Conservation (phyloP, 148 eudicot genomes). For the Chenopodium quinoa region DNA sequence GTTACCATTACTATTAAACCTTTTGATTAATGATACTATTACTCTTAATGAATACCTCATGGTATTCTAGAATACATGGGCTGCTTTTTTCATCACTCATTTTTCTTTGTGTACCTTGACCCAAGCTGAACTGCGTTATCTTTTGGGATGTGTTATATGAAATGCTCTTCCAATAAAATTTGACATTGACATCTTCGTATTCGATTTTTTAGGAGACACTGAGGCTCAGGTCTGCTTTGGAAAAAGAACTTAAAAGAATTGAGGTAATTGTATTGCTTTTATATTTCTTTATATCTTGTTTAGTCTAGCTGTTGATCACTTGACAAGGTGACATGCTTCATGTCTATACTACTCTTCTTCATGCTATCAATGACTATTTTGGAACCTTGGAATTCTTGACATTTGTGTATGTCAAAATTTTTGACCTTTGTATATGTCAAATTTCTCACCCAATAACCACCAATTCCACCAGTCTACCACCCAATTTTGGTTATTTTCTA, state of each 20-base stretch:
- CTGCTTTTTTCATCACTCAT: background rate
- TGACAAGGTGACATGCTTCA: background rate
- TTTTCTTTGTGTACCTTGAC: background rate
- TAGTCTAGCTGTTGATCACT: background rate
- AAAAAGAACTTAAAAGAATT: constrained; percentile 60
- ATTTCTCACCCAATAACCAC: too few relatives aligned
- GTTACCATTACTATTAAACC: background rate
- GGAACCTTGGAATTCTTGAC: background rate
- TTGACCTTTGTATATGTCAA: too few relatives aligned
- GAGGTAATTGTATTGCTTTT: constrained; percentile 54
- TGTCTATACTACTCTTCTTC: background rate
- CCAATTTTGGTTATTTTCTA: background rate
- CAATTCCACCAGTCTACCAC: background rate
- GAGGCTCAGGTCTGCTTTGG: constrained; percentile 65
- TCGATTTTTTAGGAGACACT: constrained; percentile 63
- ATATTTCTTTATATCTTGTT: background rate
- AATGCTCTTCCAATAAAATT: background rate
- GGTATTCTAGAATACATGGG: background rate
- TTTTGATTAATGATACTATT: background rate
- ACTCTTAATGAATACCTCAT: too few relatives aligned
- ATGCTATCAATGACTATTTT: background rate
- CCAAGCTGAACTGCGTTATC: background rate
- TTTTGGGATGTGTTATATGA: background rate
- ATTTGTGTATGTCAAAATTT: too few relatives aligned
- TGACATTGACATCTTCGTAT: background rate